Evolutionary conservation across 768 basidiomycete species (phyloP), one percentile per base, ranked within the genome.

Genomic region (Leccinum obscurum): DNA sequence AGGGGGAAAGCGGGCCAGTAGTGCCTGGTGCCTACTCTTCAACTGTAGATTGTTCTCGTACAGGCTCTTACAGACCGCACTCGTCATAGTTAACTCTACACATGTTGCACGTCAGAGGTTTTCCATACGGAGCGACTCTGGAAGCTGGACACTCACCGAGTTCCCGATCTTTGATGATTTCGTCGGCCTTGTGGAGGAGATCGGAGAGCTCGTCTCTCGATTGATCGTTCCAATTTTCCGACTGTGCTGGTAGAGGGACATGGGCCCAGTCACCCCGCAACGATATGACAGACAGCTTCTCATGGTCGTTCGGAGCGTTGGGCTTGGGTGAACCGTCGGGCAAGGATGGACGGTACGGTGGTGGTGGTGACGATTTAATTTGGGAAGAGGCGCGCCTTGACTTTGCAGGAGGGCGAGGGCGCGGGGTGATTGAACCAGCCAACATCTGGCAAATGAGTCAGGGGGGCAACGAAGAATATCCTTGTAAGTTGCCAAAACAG

Each of bases 141-240:
- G 49, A 60, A 51, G 55, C 35, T 20, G 61, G 30, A n/a, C 13
- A 63, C 85, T 54, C 70, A 90, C 92, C 91, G 63, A 81, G 83
- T 75, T 90, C 91, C 41, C 92, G 80, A 60, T 86, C 85, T 70
- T 85, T 88, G 64, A 94, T 92, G 52, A 93, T 77, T 60, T 78
- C 84, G 63, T 89, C 88, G 0, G 91, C 92, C 70, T 87, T 86
- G 50, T 85, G 75, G 37, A 94, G 80, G 48, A 93, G 77, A 48
- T 82, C 81, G 4, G 85, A 80, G 50, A 94, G 80, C 66, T 92
- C 89, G 66, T 88, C 90, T 41, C 85, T 80, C n/a, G 89, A 89
- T 67, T 77, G 82, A 63, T 87, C 87, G 60, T 81, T 78, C 87
- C 86, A 85, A 24, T 80, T 78, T 26, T 79, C 75, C 22, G 72